Evolutionary conservation across 2,329 filamentous ascomycete genomes (phyloP), one percentile per base, ranked within the genome.

Genomic region (Monilinia aucupariae): DNA sequence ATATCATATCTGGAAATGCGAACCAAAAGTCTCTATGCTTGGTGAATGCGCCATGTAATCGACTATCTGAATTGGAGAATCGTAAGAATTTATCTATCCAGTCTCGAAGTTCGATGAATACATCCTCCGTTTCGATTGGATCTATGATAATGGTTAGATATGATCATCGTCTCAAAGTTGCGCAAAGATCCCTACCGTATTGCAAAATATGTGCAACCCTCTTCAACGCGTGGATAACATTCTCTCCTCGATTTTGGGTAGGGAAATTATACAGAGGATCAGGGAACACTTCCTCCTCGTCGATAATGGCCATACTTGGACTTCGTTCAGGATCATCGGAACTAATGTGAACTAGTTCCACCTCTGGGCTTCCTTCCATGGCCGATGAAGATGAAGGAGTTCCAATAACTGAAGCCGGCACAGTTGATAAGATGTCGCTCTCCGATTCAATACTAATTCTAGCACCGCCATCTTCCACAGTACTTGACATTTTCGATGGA

Each of bases 61-160:
- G 68, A 13, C 74, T 70, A 30, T 73, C 69, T 22, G 70, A 67
- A 41, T 69, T 71, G 43, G 77, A 76, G 67, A 77, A 81, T 27
- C 65, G 66, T 27, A 85, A 67, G 70, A 80, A 84, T 20, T 71
- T 73, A 9, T 78, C 75, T 30, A 85, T 76, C 83, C 83, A 87
- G 7, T 74, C 72, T 22, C 77, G 74, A 17, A 87, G 64, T 56
- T 74, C 74, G 22, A 73, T 69, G 25, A 84, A 71, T 30, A 80
- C 75, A 15, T 76, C 74, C 22, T 79, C 77, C 39, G 81, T 79
- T 66, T 78, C 71, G 3, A 75, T 64, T 15, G 73, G 68, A 67
- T 81, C 79, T 82, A 60, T 15, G 17, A 17, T 25, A 52, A 22
- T 43, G 76, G 66, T 77, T 73, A 59, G 60, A 34, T 34, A 48